Evolutionary conservation across 2,329 filamentous ascomycete genomes (phyloP), one percentile per base, ranked within the genome.

Genomic region (Claviceps pusilla): DNA sequence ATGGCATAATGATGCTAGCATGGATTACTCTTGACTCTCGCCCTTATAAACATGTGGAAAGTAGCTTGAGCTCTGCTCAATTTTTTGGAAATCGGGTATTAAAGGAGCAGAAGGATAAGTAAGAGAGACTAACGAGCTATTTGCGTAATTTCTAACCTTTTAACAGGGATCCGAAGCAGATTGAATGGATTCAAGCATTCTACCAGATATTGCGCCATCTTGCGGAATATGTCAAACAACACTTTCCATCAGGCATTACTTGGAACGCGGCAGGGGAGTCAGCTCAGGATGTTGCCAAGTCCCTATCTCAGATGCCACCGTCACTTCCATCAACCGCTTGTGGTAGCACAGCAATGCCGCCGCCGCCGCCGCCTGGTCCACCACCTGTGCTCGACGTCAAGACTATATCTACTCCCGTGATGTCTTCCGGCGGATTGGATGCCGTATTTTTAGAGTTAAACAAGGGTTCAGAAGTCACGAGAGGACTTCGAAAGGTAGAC

Each of bases 51-150:
- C 87, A 90, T 63, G 86, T 97, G 49, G 84, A 84, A 49, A 90
- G 95, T 61, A 84, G 84, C 56, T 76, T 95, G 24, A 83, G 84
- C 35, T 85, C 89, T 51, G 88, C 90, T 45, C 86, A 97, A 67
- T 95, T 95, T 73, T 96, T 88, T 63, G 93, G 93, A 39, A 97
- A 98, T 73, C 83, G 90, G 62, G 87, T 98, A 42, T 73, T 97
- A 61, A 95, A 89, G 71, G 86, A 94, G 62, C 84, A 86, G 69
- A 96, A 94, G 71, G 90, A 81, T 52, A 80, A 77, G 74, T 75
- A 62, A 41, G 68, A 54, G 43, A 29, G 12, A 24, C 19, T 33
- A 19, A 9, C 10, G 9, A 16, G 33, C 9, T 5, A 42, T 10
- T 37, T 2, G 14, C 9, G 29, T 24, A 29, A 41, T 3, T 31